A percentile compares a stretch with the other conserved stretches of the same genome.
Evolutionary conservation across 1,284 basidiomycete species (phyloP).

Genomic region (Microbotryum silenes-acaulis): DNA sequence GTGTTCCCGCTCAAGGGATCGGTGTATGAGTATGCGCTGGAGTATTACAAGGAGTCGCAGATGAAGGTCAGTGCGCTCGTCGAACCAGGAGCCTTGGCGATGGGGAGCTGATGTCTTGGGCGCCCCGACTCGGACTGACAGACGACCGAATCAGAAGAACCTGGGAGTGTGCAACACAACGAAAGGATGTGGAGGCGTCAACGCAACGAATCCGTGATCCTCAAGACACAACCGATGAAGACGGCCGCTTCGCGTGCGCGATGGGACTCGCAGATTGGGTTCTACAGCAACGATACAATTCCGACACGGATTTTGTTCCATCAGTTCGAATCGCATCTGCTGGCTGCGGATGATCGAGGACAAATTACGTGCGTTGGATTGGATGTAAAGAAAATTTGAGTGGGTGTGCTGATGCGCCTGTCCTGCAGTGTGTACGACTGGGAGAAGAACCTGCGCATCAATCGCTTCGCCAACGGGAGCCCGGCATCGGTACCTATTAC

Average conservation of each 20-base stretch:
- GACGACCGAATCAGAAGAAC: conserved; percentile 92
- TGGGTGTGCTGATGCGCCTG: conserved; percentile 6
- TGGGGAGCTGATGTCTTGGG: too few species aligned
- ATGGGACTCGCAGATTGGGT: conserved; percentile 76
- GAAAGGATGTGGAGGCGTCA: conserved; percentile 92
- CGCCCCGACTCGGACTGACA: conserved; percentile 37
- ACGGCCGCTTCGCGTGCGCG: conserved; percentile 55
- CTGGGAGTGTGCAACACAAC: conserved; percentile 86
- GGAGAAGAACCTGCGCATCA: conserved; percentile 68
- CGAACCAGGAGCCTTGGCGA: too few species aligned
- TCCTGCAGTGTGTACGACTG: conserved; percentile 80
- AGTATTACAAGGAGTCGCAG: conserved; percentile 97
- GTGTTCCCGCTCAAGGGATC: conserved; percentile 77
- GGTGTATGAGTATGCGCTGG: conserved; percentile 92
- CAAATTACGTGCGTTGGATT: conserved; percentile 63
- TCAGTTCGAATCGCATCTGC: conserved; percentile 80
- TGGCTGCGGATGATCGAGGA: conserved; percentile 77
- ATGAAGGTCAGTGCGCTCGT: conserved; percentile 63
- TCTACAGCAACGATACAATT: conserved; percentile 59
- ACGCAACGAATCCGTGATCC: conserved; percentile 72
- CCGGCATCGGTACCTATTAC: conserved; percentile 57
- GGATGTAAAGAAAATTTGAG: background rate
- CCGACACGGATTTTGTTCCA: conserved; percentile 78
- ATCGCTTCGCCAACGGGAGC: conserved; percentile 84
- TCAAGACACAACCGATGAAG: conserved; percentile 60